Conservation (phyloP, 805 yeast species). For the Schwanniomyces pseudopolymorphus region DNA sequence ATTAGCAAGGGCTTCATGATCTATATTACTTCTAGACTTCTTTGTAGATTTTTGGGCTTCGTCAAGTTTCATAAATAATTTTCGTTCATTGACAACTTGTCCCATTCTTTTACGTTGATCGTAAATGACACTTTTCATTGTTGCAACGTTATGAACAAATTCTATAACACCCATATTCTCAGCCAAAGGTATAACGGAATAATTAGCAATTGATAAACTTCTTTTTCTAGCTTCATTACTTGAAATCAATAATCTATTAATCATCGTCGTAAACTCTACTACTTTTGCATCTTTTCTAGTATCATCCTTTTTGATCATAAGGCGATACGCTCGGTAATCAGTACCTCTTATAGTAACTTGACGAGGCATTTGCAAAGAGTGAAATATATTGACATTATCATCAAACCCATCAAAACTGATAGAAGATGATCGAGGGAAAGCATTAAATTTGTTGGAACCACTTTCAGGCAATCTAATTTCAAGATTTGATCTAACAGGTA, state of each 20-base stretch:
- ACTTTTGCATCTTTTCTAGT: constrained; percentile 92
- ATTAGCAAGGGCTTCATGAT: constrained; percentile 13
- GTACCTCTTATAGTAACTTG: constrained; percentile 74
- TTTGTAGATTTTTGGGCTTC: constrained; percentile 29
- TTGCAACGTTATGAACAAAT: constrained; percentile 35
- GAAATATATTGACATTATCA: constrained; percentile 64
- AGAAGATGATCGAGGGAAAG: constrained; percentile 45
- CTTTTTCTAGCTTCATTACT: constrained; percentile 76
- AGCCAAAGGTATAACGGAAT: constrained; percentile 84
- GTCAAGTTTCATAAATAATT: constrained; percentile 26
- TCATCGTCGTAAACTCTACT: constrained; percentile 85
- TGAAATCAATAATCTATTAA: constrained; percentile 67
- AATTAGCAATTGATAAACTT: constrained; percentile 68
- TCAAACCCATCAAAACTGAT: constrained; percentile 63
- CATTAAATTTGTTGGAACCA: constrained; percentile 40
- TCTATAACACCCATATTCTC: constrained; percentile 90
- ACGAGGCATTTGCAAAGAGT: constrained; percentile 86
- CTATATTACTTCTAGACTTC: constrained; percentile 8
- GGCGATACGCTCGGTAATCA: constrained; percentile 69
- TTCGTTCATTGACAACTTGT: constrained; percentile 21
- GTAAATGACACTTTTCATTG: constrained; percentile 30
- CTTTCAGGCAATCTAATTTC: constrained; percentile 62
- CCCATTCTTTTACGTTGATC: constrained; percentile 30
- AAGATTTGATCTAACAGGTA: constrained; percentile 72
- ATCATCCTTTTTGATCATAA: constrained; percentile 88